Percentiles rank a stretch among this genome's conserved stretches.
Evolutionary conservation across 2,329 filamentous ascomycete species (phyloP).

Genomic region (Calonectria hongkongensis): DNA sequence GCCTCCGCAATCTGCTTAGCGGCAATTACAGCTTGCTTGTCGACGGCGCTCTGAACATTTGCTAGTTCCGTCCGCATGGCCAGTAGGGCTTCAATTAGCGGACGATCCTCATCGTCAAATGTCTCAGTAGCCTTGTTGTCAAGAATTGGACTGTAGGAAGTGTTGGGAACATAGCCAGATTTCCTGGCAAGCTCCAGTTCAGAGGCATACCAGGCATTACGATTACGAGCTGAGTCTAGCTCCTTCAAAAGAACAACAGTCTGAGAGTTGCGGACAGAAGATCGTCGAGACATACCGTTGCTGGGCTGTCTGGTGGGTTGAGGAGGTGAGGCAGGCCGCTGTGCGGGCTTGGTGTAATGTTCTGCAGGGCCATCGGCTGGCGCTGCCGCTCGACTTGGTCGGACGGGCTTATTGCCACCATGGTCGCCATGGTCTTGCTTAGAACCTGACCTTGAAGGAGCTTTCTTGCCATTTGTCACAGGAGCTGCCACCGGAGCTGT

Average conservation of each 20-base stretch:
- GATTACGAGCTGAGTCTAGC: constrained; percentile 87
- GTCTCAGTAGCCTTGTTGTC: constrained; percentile 86
- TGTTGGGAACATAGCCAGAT: constrained; percentile 86
- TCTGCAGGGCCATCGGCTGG: constrained; percentile 83
- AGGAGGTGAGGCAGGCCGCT: constrained; percentile 74
- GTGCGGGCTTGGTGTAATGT: constrained; percentile 63
- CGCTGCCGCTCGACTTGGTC: constrained; percentile 71
- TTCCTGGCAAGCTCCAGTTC: constrained; percentile 94
- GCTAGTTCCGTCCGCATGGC: constrained; percentile 92
- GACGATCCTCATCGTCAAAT: constrained; percentile 93
- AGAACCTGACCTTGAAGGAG: constrained; percentile 51
- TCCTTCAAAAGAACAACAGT: constrained; percentile 89
- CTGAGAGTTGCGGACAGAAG: constrained; percentile 77
- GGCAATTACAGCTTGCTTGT: constrained; percentile 89
- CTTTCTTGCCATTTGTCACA: constrained; percentile 66
- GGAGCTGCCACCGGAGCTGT: constrained; percentile 80
- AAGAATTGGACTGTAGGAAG: constrained; percentile 81
- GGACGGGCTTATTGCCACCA: constrained; percentile 55
- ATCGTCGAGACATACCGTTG: constrained; percentile 75
- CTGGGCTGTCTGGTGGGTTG: constrained; percentile 74
- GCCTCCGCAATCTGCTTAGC: constrained; percentile 94
- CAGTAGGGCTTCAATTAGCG: constrained; percentile 92
- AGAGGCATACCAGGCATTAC: constrained; percentile 97
- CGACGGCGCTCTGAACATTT: constrained; percentile 92
- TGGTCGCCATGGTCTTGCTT: constrained; percentile 59